Evolutionary conservation across 2,329 filamentous ascomycete genomes (phyloP).

Genomic region (Paracoccidioides brasiliensis): DNA sequence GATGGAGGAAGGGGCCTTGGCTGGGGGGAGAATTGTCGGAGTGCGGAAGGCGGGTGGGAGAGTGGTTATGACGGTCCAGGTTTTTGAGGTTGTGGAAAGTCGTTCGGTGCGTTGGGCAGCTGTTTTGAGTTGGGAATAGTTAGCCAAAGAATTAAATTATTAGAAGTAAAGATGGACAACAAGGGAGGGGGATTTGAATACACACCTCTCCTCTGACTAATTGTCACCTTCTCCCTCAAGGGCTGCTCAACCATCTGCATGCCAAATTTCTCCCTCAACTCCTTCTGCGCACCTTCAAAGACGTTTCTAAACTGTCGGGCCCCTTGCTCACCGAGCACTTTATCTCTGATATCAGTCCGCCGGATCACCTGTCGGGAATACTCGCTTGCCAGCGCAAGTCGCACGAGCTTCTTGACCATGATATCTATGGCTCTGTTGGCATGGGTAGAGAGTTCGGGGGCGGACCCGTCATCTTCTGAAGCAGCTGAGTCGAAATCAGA

Average conservation of each 20-base stretch:
- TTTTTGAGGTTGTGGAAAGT: conserved; percentile 42
- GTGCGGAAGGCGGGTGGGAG: conserved; percentile 55
- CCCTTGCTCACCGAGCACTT: conserved; percentile 57
- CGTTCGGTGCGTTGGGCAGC: conserved; percentile 38
- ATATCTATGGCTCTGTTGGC: conserved; percentile 21
- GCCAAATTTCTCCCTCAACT: conserved; percentile 64
- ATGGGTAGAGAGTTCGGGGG: conserved; percentile 7
- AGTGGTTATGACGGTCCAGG: conserved; percentile 64
- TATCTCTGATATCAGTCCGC: conserved; percentile 44
- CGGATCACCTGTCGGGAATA: conserved; percentile 46
- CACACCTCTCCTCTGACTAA: conserved; percentile 64
- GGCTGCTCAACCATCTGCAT: conserved; percentile 86
- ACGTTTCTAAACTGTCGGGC: conserved; percentile 60
- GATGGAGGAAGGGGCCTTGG: conserved; percentile 49
- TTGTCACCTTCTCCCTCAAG: conserved; percentile 62
- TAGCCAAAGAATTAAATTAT: neutral
- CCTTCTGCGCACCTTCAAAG: conserved; percentile 62
- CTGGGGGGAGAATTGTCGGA: conserved; percentile 55
- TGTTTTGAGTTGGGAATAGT: conserved; percentile 11
- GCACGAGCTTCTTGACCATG: conserved; percentile 49
- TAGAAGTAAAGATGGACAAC: neutral
- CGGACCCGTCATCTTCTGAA: neutral
- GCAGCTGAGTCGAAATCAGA: conserved; percentile 6
- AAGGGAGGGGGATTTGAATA: conserved; percentile 3
- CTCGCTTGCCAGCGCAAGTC: conserved; percentile 48